Base-by-base conservation (phyloP, 768 basidiomycete genomes). In the Naganishia antarctica region DNA sequence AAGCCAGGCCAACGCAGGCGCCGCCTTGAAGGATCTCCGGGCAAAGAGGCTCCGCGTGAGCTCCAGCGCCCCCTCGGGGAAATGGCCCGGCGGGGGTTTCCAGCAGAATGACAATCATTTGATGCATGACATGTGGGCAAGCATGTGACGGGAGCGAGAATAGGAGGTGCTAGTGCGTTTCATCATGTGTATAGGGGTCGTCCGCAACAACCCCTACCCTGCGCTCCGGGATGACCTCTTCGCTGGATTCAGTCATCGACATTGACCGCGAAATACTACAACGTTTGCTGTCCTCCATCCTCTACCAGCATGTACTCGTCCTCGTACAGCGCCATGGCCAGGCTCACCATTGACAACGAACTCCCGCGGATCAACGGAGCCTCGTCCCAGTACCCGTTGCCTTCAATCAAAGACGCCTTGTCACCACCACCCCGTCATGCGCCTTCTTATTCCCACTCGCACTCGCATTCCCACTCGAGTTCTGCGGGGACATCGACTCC, bases 321-420 rank as follows among this genome's bases (percentile, higher is more conserved):
- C 31, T 57, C 53, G 3, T 63, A 63, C 49, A 53, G 49, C 49
- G 62, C 62, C 37, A 63, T 63, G 62, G 62, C 62, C 12, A 51
- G 62, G 37, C 44, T 63, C 12, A 41, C 62, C 8, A 51, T 63
- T 40, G 41, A 50, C 34, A 44, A 44, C n/a, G 43, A 44, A 21
- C 40, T 40, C 11, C 59, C 59, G 12, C 41, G 46, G 16, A 25
- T 47, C 12, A n/a, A 31, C 2, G 29, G 12, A 45, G n/a, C 13
- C 2, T n/a, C 41, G 3, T 21, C 32, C 6, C 16, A 18, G 21
- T 31, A 45, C 26, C 32, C 7, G 12, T 16, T 41, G 18, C 40
- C 31, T 6, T 25, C 51, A 16, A 34, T 37, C 51, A 34, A 37
- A 18, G 51, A 41, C 32, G n/a, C 32, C n/a, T 18, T 57, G 43